A percentile compares a stretch with the other conserved stretches of the same genome.
Evolutionary conservation across 768 basidiomycete species (phyloP).

Genomic region (Erythrobasidium yunnanense): DNA sequence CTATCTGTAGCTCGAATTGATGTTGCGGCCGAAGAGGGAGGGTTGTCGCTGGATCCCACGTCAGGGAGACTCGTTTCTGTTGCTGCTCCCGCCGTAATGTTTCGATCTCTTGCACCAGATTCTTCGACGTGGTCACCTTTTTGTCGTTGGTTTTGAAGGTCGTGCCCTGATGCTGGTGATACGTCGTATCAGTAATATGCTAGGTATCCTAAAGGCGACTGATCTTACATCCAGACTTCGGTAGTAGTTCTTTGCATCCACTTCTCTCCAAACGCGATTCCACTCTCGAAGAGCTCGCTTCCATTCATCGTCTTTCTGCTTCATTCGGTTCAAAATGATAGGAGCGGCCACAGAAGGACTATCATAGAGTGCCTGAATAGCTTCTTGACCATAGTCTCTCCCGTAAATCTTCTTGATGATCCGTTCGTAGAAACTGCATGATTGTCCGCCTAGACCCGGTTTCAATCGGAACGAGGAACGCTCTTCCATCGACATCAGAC

Average conservation of each 20-base stretch:
- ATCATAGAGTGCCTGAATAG: slow-evolving; percentile 79
- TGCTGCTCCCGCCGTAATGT: slow-evolving; percentile 47
- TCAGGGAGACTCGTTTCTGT: slow-evolving; percentile 39
- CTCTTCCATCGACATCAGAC: slow-evolving; percentile 78
- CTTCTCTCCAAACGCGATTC: slow-evolving; percentile 92
- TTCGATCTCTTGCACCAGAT: slow-evolving; percentile 71
- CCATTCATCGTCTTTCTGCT: slow-evolving; percentile 96
- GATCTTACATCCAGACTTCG: slow-evolving; percentile 63
- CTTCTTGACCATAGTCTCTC: slow-evolving; percentile 59
- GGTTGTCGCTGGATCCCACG: slow-evolving; percentile 40
- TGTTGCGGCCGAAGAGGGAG: slow-evolving; percentile 43
- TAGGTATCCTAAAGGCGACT: not conserved
- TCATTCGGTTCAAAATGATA: slow-evolving; percentile 75
- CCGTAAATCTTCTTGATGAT: slow-evolving; percentile 92
- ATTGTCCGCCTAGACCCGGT: slow-evolving; percentile 71
- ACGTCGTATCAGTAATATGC: not conserved
- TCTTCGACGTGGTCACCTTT: slow-evolving; percentile 71
- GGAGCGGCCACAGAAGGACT: slow-evolving; percentile 81
- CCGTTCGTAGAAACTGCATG: slow-evolving; percentile 76
- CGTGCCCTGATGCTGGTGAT: slow-evolving; percentile 82
- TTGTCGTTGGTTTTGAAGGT: slow-evolving; percentile 93
- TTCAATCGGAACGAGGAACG: slow-evolving; percentile 64
- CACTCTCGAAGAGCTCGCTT: slow-evolving; percentile 84
- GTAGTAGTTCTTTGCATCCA: slow-evolving; percentile 95
- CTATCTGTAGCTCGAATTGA: slow-evolving; percentile 52